Conservation (phyloP, 78 protist species). For the Bodo saltans region DNA sequence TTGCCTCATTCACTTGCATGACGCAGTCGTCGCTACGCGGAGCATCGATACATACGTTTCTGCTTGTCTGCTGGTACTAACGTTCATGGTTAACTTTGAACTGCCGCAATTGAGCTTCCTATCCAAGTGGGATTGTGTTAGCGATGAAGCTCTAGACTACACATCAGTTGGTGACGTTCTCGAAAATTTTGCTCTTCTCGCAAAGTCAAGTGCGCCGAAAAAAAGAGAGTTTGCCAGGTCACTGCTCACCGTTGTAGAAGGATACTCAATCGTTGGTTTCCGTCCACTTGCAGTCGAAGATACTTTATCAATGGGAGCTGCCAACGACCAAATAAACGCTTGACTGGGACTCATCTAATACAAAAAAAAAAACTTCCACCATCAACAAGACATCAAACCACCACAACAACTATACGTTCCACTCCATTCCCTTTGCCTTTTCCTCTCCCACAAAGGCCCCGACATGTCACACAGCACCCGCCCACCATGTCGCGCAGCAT, state of each 20-base stretch:
- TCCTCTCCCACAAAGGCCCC: no score
- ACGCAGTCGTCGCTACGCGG: slow-evolving; percentile 43
- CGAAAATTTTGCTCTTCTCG: no score
- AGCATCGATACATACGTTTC: slow-evolving; percentile 59
- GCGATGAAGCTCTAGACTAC: no score
- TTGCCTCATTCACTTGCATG: slow-evolving; percentile 71
- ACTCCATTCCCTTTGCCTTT: no score
- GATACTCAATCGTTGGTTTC: slow-evolving; percentile 74
- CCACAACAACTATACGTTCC: no score
- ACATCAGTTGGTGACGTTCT: no score
- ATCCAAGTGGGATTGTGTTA: slow-evolving; percentile 94
- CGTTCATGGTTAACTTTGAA: slow-evolving; percentile 76
- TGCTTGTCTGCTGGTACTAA: slow-evolving; percentile 74
- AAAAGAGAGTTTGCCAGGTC: no score
- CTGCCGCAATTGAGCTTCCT: slow-evolving; percentile 93
- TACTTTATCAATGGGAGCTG: not conserved
- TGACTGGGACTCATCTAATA: slow-evolving; percentile 25
- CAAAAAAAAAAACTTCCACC: no score
- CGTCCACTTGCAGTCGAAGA: slow-evolving; percentile 45
- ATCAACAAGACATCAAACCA: no score
- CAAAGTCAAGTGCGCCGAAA: no score
- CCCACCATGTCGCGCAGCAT: no score
- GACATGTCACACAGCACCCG: no score
- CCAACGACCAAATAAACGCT: slow-evolving; percentile 17
- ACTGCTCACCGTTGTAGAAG: slow-evolving; percentile 72